Conservation (phyloP, 2,329 filamentous ascomycete species). For the Coniochaeta hoffmannii region DNA sequence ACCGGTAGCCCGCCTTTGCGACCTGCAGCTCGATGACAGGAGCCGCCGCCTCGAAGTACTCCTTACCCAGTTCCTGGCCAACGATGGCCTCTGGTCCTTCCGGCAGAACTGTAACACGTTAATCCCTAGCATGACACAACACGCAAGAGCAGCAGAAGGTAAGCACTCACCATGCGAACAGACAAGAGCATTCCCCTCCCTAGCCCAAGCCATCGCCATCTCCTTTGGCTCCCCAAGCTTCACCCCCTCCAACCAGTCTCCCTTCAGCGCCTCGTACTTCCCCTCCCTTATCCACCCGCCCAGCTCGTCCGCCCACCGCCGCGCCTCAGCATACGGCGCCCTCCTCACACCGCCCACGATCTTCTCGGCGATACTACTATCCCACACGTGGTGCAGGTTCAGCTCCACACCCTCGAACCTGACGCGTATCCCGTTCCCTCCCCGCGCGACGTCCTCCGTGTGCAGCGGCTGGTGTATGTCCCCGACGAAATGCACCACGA, state of each 20-base stretch:
- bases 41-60: conserved; percentile 58
- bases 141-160: neutral
- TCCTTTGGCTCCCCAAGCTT: conserved; percentile 44
- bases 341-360: conserved; percentile 47
- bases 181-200: conserved; percentile 54
- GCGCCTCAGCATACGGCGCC: conserved; percentile 41
- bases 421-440: conserved; percentile 63
- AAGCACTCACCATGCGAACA: conserved; percentile 50
- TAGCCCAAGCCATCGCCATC: conserved; percentile 57
- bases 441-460: conserved; percentile 53
- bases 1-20: conserved; percentile 60
- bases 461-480: conserved; percentile 66
- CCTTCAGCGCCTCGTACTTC: conserved; percentile 41
- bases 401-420: conserved; percentile 47
- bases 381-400: conserved; percentile 70
- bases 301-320: conserved; percentile 50
- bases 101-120: conserved; percentile 43
- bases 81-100: conserved; percentile 50
- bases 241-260: conserved; percentile 48
- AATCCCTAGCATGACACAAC: conserved; percentile 2
- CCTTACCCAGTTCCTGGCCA: conserved; percentile 52
- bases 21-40: conserved; percentile 59
- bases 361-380: conserved; percentile 61
- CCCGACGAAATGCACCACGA: conserved; percentile 60
- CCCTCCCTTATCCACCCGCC: conserved; percentile 47